These are phyloP conservation scores for Tirmania nivea DNA, from an alignment of 495 filamentous ascomycete genomes.

Conservation along the genomic window DNA sequence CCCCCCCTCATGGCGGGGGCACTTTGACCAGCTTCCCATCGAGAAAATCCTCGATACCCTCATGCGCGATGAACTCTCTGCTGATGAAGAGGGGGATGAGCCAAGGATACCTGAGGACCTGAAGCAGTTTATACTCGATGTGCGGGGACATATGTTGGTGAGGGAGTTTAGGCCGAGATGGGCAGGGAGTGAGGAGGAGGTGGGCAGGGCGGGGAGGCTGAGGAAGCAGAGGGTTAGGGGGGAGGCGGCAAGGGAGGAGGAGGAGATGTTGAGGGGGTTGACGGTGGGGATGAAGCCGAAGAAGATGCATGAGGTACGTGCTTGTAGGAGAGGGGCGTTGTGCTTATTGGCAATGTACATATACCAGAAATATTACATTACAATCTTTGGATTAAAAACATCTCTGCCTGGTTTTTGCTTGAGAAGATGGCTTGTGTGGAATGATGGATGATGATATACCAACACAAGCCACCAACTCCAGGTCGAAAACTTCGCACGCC, in stretches of 20 bases:
- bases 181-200: not conserved
- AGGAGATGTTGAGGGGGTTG: constrained; percentile 20
- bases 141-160: constrained; percentile 45
- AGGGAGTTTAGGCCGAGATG: constrained; percentile 30
- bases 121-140: constrained; percentile 47
- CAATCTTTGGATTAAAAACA: too few species aligned
- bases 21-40: constrained; percentile 45
- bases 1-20: constrained; percentile 57
- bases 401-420: too few species aligned
- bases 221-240: constrained; percentile 3
- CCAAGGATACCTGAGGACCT: constrained; percentile 37
- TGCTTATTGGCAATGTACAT: too few species aligned
- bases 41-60: constrained; percentile 59
- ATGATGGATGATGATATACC: too few species aligned
- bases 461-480: constrained; percentile 24
- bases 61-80: constrained; percentile 22
- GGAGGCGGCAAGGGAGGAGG: constrained; percentile 4
- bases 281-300: constrained; percentile 87
- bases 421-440: too few species aligned
- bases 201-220: not conserved
- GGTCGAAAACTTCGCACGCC: constrained; percentile 18
- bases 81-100: not conserved
- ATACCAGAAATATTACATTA: too few species aligned
- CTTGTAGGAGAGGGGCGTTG: constrained; percentile 3
- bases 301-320: constrained; percentile 77